Conservation (phyloP, 306 rosid genomes). For the apple (Malus domestica) region ASM211411v1 NC_041801.1:231501-232000, state of each 20-base stretch:
- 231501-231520: too few relatives aligned
- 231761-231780: not conserved
- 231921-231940: conserved; percentile 48
- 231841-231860: not conserved
- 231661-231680: not conserved
- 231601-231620: too few relatives aligned
- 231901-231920: conserved; percentile 83
- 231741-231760: not conserved
- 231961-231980: conserved; percentile 68
- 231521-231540: too few relatives aligned
- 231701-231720: not conserved
- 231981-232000: conserved; percentile 61
- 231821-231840: not conserved
- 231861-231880: not conserved
- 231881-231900: conserved; percentile 8
- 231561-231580: too few relatives aligned
- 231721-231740: not conserved
- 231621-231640: too few relatives aligned
- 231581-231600: too few relatives aligned
- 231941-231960: conserved; percentile 55
- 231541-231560: too few relatives aligned
- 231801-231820: not conserved
- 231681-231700: not conserved
- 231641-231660: not conserved
- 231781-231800: not conserved